Evolutionary conservation across 31 red algal genomes (phyloP), one percentile per base, ranked within the genome.

Genomic region (Endocladia muricata): DNA sequence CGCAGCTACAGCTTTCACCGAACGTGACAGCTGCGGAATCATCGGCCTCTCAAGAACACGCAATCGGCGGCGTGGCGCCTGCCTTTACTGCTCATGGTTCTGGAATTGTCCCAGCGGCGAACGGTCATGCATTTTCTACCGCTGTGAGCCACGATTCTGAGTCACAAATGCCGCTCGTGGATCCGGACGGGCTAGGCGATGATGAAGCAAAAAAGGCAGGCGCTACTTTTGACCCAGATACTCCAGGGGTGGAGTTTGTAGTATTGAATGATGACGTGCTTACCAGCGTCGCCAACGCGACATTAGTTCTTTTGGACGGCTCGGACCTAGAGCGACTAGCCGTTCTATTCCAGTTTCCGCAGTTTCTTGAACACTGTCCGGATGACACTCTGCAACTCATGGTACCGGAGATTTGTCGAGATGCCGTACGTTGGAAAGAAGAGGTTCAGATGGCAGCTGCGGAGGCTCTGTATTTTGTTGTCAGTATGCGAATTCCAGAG

Each of bases 351-450:
- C 92, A 94, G 65, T 94, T 94, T 54, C 83, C 92, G 2, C 92
- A 94, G 85, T 94, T 94, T 85, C 77, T 94, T 32, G 83, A 88
- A 43, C 92, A 94, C 67, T 94, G 92, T 47, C 92, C 92, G 3
- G 80, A 81, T 43, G 92, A 94, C 34, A 94, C 92, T 33, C 66
- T 94, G 39, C 60, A 64, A 31, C 88, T 89, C 39, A 94, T 94
- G 92, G 86, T 94, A 30, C 92, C 92, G 13, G 84, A 89, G 47
- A 94, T 94, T 38, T 94, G 84, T 62, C 74, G 79, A 38, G 74
- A 84, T 42, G 92, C 92, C 6, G 84, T 89, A 25, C 61, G 74
- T 34, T 94, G 92, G 92, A 84, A 86, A 42, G 84, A 94, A 31
- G 79, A 94, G 21, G 92, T 87, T 31, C 85, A 87, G 56, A 89